Evolutionary conservation across 2,329 filamentous ascomycete species (phyloP).

Genomic region (Diaporthe citriasiana): DNA sequence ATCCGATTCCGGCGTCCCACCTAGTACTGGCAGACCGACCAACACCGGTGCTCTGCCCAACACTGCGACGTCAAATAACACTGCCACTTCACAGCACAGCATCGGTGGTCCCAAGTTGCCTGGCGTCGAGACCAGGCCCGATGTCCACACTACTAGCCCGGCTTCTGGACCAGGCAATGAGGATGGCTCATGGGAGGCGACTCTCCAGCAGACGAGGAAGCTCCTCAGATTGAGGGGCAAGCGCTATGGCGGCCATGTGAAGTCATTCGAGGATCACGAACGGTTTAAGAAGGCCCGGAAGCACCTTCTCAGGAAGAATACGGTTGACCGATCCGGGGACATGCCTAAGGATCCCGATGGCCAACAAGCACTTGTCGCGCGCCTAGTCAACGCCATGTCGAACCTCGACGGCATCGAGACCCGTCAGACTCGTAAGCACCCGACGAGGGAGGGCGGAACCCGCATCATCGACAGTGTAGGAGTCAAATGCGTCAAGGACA

Average conservation of each 20-base stretch:
- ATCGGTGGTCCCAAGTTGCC: not conserved
- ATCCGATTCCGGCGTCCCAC: not conserved
- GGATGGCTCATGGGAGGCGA: not conserved
- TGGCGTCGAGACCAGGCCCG: not conserved
- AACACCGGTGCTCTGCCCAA: not conserved
- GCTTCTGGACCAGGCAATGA: not conserved
- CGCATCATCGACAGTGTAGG: not conserved
- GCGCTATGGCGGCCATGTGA: not conserved
- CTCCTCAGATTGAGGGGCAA: not conserved
- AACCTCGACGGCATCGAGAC: not conserved
- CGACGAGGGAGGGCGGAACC: accelerated
- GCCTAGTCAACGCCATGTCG: not conserved
- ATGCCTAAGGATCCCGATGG: not conserved
- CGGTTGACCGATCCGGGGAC: not conserved
- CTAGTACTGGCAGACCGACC: not conserved
- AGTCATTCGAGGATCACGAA: not conserved
- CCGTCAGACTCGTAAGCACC: not conserved
- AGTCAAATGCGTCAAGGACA: not conserved
- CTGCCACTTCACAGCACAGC: not conserved
- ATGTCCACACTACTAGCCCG: not conserved
- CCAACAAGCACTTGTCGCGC: not conserved
- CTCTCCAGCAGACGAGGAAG: not conserved
- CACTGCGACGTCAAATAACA: too few relatives aligned
- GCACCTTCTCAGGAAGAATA: not conserved
- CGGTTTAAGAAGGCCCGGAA: not conserved